Percentiles rank a stretch among this genome's conserved stretches.
Conservation (phyloP, 2,329 filamentous ascomycete genomes). For the Colletotrichum spinosum region DNA sequence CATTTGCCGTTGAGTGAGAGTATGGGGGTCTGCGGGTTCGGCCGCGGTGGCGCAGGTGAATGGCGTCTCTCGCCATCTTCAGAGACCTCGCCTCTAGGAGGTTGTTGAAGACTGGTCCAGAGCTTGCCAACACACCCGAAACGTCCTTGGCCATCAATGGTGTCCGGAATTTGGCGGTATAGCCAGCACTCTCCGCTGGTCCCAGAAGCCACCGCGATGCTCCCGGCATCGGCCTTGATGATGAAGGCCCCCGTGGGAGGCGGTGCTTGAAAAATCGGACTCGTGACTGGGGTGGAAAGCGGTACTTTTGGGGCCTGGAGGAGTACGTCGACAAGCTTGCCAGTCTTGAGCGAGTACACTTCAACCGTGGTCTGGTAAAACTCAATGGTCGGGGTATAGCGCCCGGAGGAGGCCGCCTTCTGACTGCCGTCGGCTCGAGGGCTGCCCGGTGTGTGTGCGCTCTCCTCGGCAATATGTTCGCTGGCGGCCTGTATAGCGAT, state of each 20-base stretch:
- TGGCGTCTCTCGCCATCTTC: conserved; percentile 59
- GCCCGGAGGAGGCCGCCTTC: conserved; percentile 50
- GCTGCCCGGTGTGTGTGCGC: conserved; percentile 55
- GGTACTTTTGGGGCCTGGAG: conserved; percentile 75
- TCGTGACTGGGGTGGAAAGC: conserved; percentile 68
- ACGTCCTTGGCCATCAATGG: conserved; percentile 54
- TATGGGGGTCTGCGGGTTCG: conserved; percentile 70
- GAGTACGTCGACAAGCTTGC: conserved; percentile 76
- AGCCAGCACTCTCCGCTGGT: conserved; percentile 89
- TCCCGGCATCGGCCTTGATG: conserved; percentile 78
- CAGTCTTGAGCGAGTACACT: conserved; percentile 86
- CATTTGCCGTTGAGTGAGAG: conserved; percentile 78
- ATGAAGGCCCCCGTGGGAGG: conserved; percentile 78
- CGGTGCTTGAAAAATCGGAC: conserved; percentile 76
- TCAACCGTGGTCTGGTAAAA: conserved; percentile 90
- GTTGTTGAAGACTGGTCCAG: conserved; percentile 86
- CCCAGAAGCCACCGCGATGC: conserved; percentile 81
- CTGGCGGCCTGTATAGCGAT: conserved; percentile 49
- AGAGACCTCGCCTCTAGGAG: conserved; percentile 58
- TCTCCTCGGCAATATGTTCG: conserved; percentile 52
- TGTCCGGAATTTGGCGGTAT: conserved; percentile 65
- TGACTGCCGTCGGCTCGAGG: conserved; percentile 54
- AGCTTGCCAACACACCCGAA: conserved; percentile 85
- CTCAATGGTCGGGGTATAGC: conserved; percentile 57
- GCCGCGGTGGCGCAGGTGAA: conserved; percentile 49